Evolutionary conservation across 1,284 basidiomycete species (phyloP), one percentile per base, ranked within the genome.

Genomic region (Papiliotrema flavescens): DNA sequence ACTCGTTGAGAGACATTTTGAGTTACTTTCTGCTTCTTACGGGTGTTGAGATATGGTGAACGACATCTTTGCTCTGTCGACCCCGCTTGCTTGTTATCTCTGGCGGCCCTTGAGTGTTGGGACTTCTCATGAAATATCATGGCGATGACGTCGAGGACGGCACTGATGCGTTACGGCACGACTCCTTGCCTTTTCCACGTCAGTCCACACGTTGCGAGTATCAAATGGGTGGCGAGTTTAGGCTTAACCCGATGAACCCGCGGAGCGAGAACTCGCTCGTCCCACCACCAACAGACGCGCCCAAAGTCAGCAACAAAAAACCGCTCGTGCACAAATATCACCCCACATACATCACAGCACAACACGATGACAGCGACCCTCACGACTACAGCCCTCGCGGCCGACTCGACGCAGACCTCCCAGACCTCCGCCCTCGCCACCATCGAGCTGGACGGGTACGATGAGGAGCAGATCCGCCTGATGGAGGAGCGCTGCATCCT

Each of bases 401-500:
- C 28, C 35, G 20, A 46, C 32, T 36, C 51, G 32, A 24, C 41
- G 9, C 35, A 22, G 17, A 15, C 49, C 28, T 11, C 49, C 17
- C 22, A 42, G 9, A 26, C 43, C 44, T 8, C 48, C 36, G 23
- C 17, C 20, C 44, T 52, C 22, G 44, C 43, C 43, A 52, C 51
- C 7, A 52, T 73, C 56, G 60, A 61, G 44, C 66, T 76, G 48
- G 70, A 75, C 50, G 66, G 67, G 22, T 78, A 78, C 63, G 76
- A 78, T 60, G 76, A 76, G 52, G 76, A 77, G 65, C 76, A 78
- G 60, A 79, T 81, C 45, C 84, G 88, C 57, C 81, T 99, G 57
- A 99, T 99, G 96, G 91, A 96, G 66, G 96, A 99, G 78, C 81
- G 90, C 57, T 96, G 96, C 72, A 98, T 99, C 72, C 83, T 98